Base-by-base conservation (phyloP, 305 asterid genomes). In the Ajuga reptans region DNA sequence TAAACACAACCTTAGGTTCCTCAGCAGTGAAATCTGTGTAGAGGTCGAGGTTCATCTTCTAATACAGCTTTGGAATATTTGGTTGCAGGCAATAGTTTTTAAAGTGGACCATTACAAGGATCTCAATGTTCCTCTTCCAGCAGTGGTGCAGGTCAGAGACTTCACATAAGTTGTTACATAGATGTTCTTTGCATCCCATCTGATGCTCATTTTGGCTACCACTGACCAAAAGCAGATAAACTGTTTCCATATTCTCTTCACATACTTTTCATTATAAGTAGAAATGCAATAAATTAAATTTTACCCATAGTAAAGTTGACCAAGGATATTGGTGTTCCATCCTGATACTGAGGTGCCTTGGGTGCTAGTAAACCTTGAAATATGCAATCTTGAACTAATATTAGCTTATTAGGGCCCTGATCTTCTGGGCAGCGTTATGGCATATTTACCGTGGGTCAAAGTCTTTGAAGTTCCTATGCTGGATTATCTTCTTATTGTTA, bases 101-200 rank as follows among this genome's bases (percentile, higher is more conserved):
- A 85, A 79, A 62, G 70, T 73, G 69, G 88, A 86, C 56, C 89
- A 88, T 37, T 93, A 83, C 91, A 84, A 79, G 79, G 90, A 84
- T 77, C 91, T 89, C 75, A 81, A 70, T 72, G 91, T 93, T 68
- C 99, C 97, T 69, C 92, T 93, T 79, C 99, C 99, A 55, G 95
- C 92, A 21, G 84, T 93, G 54, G 81, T 88, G 74, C 98, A 90
- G 97, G 98, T 86, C 64, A 74, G 77, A 45, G 68, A 63, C 64
- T 65, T 24, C 52, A 52, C 41, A 33, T 58, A 56, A 75, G 53
- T 43, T 65, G 66, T 47, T 59, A 52, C 47, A 4, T 67, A 54
- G 50, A 53, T 63, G 34, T 39, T 70, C 53, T 50, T 36, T 15
- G 41, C 66, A 37, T 50, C 72, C 27, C 37, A 65, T 49, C 42